A percentile compares a stretch with the other conserved stretches of the same genome.
phyloP scores from a whole-genome alignment of 1,284 basidiomycete species.

The Testicularia cyperi region DNA sequence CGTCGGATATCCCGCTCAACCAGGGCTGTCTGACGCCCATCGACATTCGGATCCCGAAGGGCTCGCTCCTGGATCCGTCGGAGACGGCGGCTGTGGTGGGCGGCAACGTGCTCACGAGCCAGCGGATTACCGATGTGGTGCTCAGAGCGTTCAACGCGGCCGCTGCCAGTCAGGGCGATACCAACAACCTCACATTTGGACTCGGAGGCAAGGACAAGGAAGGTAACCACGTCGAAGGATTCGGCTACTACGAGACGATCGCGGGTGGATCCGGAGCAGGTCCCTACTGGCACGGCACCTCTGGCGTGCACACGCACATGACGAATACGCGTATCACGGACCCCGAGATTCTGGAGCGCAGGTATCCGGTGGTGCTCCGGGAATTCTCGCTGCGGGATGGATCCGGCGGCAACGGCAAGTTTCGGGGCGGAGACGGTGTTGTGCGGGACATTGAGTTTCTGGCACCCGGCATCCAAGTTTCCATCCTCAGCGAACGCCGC shows the following conservation, averaged over 20 bases:
- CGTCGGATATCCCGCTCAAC: slow-evolving; percentile 88
- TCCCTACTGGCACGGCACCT: slow-evolving; percentile 77
- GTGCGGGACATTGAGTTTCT: slow-evolving; percentile 84
- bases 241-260: slow-evolving; percentile 97
- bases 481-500: slow-evolving; percentile 82
- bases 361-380: slow-evolving; percentile 83
- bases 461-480: slow-evolving; percentile 75
- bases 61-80: slow-evolving; percentile 78
- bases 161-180: slow-evolving; percentile 88
- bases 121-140: slow-evolving; percentile 92
- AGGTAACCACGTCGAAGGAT: slow-evolving; percentile 74
- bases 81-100: slow-evolving; percentile 80
- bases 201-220: slow-evolving; percentile 80
- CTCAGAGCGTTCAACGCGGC: slow-evolving; percentile 88
- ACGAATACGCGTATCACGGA: slow-evolving; percentile 80
- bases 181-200: slow-evolving; percentile 87
- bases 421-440: slow-evolving; percentile 82
- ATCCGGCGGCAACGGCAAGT: slow-evolving; percentile 77
- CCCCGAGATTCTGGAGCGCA: slow-evolving; percentile 85
- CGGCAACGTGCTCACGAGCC: slow-evolving; percentile 87
- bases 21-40: slow-evolving; percentile 77
- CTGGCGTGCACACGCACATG: slow-evolving; percentile 68
- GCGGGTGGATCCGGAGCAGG: slow-evolving; percentile 89
- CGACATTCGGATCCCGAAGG: slow-evolving; percentile 76
- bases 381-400: slow-evolving; percentile 75